These are phyloP conservation scores for Flagelloscypha sp. DNA, from an alignment of 768 basidiomycete genomes.

Conservation along the genomic window DNA sequence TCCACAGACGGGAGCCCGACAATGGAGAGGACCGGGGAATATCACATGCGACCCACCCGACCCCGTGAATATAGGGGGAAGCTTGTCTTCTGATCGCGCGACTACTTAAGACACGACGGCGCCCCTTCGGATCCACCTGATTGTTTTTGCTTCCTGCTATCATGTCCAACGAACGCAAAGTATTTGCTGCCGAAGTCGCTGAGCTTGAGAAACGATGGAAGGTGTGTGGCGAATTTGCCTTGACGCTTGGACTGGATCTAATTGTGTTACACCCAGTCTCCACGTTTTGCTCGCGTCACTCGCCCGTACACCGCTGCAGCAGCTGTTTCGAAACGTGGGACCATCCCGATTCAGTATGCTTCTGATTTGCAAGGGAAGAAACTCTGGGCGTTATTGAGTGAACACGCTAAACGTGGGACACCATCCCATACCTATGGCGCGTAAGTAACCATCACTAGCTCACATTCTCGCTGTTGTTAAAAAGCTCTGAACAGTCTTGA, in stretches of 20 bases:
- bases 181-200: slow-evolving; percentile 75
- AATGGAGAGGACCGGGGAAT: no score
- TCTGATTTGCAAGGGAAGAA: slow-evolving; percentile 83
- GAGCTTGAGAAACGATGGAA: slow-evolving; percentile 90
- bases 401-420: slow-evolving; percentile 70
- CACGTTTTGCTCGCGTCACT: slow-evolving; percentile 79
- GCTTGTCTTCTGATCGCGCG: no score
- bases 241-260: no score
- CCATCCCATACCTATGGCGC: slow-evolving; percentile 97
- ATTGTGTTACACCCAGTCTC: slow-evolving; percentile 41
- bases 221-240: slow-evolving; percentile 36
- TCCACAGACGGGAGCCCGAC: no score
- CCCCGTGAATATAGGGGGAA: no score
- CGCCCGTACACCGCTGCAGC: slow-evolving; percentile 91
- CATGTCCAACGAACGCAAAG: slow-evolving; percentile 61
- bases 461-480: slow-evolving; percentile 1
- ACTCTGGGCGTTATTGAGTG: slow-evolving; percentile 63
- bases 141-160: slow-evolving; percentile 10
- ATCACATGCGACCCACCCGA: no score
- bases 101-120: no score
- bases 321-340: slow-evolving; percentile 91
- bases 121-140: slow-evolving; percentile 9
- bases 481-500: slow-evolving; percentile 62
- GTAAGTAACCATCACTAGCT: slow-evolving; percentile 53
- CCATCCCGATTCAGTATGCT: slow-evolving; percentile 77